Conservation (phyloP, 2,329 filamentous ascomycete genomes). For the Fusarium zealandicum region DNA sequence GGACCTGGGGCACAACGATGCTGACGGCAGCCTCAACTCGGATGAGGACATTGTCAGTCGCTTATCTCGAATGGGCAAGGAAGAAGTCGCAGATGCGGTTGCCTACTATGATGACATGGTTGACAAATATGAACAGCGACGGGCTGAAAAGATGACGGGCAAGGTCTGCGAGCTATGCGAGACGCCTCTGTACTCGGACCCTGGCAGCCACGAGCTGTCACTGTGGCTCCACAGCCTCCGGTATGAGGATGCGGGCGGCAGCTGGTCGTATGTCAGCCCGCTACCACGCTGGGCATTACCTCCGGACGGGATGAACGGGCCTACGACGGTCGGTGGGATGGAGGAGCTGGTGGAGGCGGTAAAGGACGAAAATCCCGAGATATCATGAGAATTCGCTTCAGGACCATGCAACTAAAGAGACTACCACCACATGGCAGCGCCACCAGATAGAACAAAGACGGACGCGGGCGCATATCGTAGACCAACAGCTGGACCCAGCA, state of each 20-base stretch:
- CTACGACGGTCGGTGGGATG: conserved; percentile 69
- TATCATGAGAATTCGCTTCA: conserved; percentile 38
- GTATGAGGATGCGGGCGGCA: conserved; percentile 83
- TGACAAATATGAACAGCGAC: conserved; percentile 85
- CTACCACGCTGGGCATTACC: conserved; percentile 89
- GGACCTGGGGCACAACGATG: conserved; percentile 72
- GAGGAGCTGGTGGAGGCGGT: conserved; percentile 66
- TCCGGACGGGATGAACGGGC: conserved; percentile 74
- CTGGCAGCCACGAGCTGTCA: conserved; percentile 85
- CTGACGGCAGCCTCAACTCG: conserved; percentile 71
- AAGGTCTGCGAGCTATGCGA: conserved; percentile 80
- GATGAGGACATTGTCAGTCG: conserved; percentile 91
- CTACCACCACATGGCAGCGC: conserved; percentile 18
- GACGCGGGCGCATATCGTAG: conserved; percentile 17
- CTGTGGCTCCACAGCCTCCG: conserved; percentile 93
- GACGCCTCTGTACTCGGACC: conserved; percentile 92
- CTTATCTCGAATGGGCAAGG: conserved; percentile 89
- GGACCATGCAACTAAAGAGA: conserved; percentile 17
- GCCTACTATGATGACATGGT: conserved; percentile 96
- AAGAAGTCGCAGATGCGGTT: conserved; percentile 87
- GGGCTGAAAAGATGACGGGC: conserved; percentile 93
- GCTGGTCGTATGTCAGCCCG: conserved; percentile 86
- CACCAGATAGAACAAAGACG: conserved; percentile 22
- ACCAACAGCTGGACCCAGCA: conserved; percentile 17
- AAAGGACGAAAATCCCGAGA: conserved; percentile 54